Percentiles rank a stretch among this genome's conserved stretches.
Conservation (phyloP, 139 green algal species). For the Chlamydomonas sphaeroides region DNA sequence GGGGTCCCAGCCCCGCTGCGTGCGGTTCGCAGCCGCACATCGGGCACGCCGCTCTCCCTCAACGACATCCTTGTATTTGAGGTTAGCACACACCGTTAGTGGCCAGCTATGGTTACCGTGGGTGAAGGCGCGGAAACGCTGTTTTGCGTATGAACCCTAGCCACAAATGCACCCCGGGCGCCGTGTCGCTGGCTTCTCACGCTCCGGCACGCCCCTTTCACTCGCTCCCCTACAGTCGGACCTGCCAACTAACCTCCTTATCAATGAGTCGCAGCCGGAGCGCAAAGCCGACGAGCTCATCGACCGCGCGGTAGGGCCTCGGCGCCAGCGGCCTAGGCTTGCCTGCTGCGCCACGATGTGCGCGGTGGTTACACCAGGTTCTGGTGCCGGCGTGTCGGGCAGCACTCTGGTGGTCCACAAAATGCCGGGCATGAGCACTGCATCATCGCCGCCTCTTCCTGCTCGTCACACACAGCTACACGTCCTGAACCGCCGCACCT, state of each 20-base stretch:
- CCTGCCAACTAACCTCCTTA: background rate
- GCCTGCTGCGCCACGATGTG: background rate
- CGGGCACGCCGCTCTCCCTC: conserved; percentile 36
- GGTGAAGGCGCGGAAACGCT: too few relatives aligned
- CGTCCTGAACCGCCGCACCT: background rate
- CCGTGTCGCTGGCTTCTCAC: background rate
- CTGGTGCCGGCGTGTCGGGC: background rate
- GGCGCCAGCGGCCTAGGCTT: background rate
- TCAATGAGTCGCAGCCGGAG: background rate
- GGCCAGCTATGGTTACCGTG: too few relatives aligned
- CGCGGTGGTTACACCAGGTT: too few relatives aligned
- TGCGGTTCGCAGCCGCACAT: too few relatives aligned
- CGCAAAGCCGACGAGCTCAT: conserved; percentile 11
- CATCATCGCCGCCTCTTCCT: too few relatives aligned
- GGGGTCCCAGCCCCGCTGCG: too few relatives aligned
- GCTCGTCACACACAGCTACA: too few relatives aligned
- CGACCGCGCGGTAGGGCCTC: conserved; percentile 1
- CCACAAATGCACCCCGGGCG: too few relatives aligned
- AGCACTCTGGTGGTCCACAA: too few relatives aligned
- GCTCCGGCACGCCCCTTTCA: too few relatives aligned
- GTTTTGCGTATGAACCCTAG: too few relatives aligned
- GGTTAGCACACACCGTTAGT: background rate
- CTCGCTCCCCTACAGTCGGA: background rate
- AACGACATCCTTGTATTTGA: conserved; percentile 61
- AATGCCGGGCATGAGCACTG: too few relatives aligned